Evolutionary conservation across 2,329 filamentous ascomycete species (phyloP).

Genomic region (Fusarium sp.): DNA sequence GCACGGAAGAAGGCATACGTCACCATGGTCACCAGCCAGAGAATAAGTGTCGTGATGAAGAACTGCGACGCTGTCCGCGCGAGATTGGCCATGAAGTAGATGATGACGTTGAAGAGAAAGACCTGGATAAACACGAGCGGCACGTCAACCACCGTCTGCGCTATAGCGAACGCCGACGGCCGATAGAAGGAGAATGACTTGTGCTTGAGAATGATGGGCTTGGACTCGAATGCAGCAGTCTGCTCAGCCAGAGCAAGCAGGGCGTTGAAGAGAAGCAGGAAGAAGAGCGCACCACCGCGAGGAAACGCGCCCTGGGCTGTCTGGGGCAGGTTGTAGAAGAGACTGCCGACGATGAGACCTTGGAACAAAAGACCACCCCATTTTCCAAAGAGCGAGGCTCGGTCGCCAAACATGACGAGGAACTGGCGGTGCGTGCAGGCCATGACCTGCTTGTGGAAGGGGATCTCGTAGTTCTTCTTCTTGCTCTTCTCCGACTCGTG

Average conservation of each 20-base stretch:
- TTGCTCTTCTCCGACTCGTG: slow-evolving; percentile 75
- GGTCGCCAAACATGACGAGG: slow-evolving; percentile 81
- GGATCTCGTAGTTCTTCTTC: slow-evolving; percentile 80
- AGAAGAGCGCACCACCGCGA: slow-evolving; percentile 61
- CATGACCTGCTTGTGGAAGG: slow-evolving; percentile 76
- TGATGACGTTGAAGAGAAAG: slow-evolving; percentile 73
- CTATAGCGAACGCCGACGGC: slow-evolving; percentile 66
- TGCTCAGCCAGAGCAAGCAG: slow-evolving; percentile 81
- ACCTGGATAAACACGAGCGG: slow-evolving; percentile 71
- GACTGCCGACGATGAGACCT: slow-evolving; percentile 77
- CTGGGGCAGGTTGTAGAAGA: slow-evolving; percentile 76
- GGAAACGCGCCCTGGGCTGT: slow-evolving; percentile 73
- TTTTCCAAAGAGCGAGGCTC: slow-evolving; percentile 80
- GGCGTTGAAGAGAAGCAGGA: slow-evolving; percentile 64
- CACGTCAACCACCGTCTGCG: slow-evolving; percentile 69
- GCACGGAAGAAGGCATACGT: slow-evolving; percentile 70
- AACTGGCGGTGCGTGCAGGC: slow-evolving; percentile 80
- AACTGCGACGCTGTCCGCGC: slow-evolving; percentile 73
- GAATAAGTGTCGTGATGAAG: slow-evolving; percentile 72
- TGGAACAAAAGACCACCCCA: slow-evolving; percentile 82
- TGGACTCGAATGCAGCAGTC: slow-evolving; percentile 69
- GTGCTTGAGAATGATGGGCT: slow-evolving; percentile 76
- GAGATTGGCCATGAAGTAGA: slow-evolving; percentile 83
- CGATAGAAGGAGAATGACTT: slow-evolving; percentile 77
- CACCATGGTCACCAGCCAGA: slow-evolving; percentile 66